A percentile compares a stretch with the other conserved stretches of the same genome.
Conservation (phyloP, 257 asterid genomes). For the Rhazya stricta region DNA sequence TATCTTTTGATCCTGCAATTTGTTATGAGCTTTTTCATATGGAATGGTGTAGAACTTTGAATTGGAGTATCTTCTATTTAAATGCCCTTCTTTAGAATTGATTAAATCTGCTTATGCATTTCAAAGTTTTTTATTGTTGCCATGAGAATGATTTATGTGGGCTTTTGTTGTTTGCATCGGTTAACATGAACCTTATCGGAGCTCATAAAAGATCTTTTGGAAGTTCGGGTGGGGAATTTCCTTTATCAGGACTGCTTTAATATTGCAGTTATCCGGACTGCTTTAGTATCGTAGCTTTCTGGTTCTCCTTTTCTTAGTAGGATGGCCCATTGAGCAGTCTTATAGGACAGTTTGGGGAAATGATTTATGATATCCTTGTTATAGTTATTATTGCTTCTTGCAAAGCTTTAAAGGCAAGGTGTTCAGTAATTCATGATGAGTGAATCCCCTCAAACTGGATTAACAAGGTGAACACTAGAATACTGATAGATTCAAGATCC, state of each 20-base stretch:
- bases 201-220: background rate
- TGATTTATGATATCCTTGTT: background rate
- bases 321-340: background rate
- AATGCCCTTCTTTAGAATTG: background rate
- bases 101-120: background rate
- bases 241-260: background rate
- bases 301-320: background rate
- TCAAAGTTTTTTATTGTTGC: background rate
- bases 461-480: background rate
- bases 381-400: background rate
- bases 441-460: background rate
- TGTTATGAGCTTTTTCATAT: background rate
- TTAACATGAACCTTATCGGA: background rate
- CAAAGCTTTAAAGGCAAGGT: background rate
- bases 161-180: background rate
- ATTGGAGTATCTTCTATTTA: background rate
- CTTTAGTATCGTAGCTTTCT: background rate
- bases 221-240: background rate
- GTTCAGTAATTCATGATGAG: background rate
- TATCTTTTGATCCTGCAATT: background rate
- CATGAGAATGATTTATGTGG: background rate
- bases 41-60: no score
- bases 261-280: background rate
- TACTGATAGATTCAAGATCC: background rate
- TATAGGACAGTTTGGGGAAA: background rate